Conservation (phyloP, 1,284 basidiomycete species). For the Amylostereum areolatum region DNA sequence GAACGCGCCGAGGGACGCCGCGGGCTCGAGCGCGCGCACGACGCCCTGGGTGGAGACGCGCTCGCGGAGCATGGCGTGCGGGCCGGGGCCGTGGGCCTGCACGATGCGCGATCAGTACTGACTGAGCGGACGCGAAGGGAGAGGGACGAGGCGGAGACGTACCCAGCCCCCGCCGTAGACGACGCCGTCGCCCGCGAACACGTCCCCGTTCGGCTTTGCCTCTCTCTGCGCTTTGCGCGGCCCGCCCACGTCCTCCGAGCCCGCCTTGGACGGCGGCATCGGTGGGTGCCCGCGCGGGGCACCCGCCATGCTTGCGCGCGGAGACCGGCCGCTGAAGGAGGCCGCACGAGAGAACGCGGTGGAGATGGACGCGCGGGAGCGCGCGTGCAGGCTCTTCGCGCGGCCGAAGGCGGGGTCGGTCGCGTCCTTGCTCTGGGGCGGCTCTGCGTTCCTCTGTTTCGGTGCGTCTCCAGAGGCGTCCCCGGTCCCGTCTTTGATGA, state of each 20-base stretch:
- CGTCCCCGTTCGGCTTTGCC: constrained; percentile 21
- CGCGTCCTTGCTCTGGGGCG: no score
- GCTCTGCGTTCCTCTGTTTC: no score
- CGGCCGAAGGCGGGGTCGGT: no score
- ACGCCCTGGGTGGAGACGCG: constrained; percentile 54
- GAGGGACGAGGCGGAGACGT: constrained; percentile 17
- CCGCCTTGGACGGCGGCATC: not conserved
- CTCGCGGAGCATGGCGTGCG: constrained; percentile 66
- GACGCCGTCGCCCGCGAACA: constrained; percentile 59
- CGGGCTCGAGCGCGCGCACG: constrained; percentile 55
- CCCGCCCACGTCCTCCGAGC: constrained; percentile 40
- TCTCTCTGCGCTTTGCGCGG: constrained; percentile 33
- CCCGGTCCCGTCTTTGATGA: no score
- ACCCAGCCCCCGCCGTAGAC: constrained; percentile 53
- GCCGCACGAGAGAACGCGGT: no score
- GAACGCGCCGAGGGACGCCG: constrained; percentile 42
- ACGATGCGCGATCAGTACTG: no score
- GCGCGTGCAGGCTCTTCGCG: no score
- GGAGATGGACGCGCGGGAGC: no score
- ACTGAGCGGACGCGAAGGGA: not conserved
- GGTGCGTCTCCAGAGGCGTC: no score
- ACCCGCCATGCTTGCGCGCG: not conserved
- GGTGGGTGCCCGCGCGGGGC: not conserved
- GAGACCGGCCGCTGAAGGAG: no score
- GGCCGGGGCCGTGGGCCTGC: constrained; percentile 14